A percentile compares a stretch with the other conserved stretches of the same genome.
These are phyloP conservation scores for Xylariaceae sp. DNA, from an alignment of 2,329 filamentous ascomycete genomes.

Conservation along the genomic window DNA sequence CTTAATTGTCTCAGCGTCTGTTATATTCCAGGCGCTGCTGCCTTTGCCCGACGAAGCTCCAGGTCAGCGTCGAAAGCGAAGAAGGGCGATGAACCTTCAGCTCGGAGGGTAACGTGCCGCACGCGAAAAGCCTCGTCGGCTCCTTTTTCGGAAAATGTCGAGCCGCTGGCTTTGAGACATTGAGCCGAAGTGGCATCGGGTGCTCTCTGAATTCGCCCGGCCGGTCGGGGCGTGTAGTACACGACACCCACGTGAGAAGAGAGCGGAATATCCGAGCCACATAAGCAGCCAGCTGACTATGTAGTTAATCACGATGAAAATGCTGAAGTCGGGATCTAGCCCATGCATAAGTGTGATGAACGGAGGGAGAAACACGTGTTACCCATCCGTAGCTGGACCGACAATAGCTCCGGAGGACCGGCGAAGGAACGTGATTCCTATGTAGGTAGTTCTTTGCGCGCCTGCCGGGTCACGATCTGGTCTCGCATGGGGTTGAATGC, in stretches of 20 bases:
- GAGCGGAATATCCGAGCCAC: conserved; percentile 11
- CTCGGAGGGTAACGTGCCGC: background rate
- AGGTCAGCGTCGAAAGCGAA: background rate
- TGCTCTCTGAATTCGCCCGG: background rate
- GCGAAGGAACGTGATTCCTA: background rate
- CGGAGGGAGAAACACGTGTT: background rate
- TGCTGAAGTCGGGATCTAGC: background rate
- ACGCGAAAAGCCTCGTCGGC: background rate
- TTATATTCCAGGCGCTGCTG: background rate
- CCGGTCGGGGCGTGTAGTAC: background rate
- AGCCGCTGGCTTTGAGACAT: background rate
- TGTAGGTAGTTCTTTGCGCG: background rate
- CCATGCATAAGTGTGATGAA: background rate
- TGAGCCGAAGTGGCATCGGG: background rate
- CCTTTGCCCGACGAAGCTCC: background rate
- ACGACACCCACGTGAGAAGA: background rate
- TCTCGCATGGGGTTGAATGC: too few relatives aligned
- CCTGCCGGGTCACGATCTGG: too few relatives aligned
- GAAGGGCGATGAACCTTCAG: background rate
- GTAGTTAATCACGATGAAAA: background rate
- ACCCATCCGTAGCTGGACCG: background rate
- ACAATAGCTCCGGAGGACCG: background rate
- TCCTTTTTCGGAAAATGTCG: background rate
- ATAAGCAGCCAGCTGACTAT: conserved; percentile 15
- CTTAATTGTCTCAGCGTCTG: background rate